Conservation (phyloP, 179 eudicot genomes). For the Amaranthus tricolor region DNA sequence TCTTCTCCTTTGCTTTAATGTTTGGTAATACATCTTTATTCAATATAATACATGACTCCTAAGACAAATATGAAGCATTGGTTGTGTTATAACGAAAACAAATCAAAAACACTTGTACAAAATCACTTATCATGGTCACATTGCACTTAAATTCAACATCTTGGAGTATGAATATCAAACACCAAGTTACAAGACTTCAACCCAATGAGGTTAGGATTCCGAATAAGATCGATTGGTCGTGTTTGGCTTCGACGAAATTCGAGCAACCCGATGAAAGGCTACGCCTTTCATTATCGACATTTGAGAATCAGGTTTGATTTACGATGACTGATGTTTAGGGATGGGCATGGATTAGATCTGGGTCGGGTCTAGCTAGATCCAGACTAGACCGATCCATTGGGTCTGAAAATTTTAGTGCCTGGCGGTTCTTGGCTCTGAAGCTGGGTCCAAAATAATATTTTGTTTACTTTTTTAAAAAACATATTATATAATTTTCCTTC, state of each 20-base stretch:
- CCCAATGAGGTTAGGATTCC: slow-evolving; percentile 10
- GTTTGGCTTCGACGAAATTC: slow-evolving; percentile 24
- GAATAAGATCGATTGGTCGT: slow-evolving; percentile 21
- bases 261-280: slow-evolving; percentile 32
- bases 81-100: background rate
- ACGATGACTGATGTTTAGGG: no score
- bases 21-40: background rate
- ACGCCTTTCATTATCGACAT: slow-evolving; percentile 26
- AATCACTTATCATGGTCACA: slow-evolving; percentile 26
- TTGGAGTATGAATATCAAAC: slow-evolving; percentile 24
- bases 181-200: slow-evolving; percentile 1
- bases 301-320: slow-evolving; percentile 53
- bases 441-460: no score
- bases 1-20: slow-evolving; percentile 14
- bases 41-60: slow-evolving; percentile 5
- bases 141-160: slow-evolving; percentile 29
- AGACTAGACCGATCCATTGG: no score
- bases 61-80: slow-evolving; percentile 4
- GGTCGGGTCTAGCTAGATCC: no score
- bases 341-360: no score
- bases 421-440: no score
- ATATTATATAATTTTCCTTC: no score
- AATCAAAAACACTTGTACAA: background rate
- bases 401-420: no score
- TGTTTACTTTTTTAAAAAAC: no score